Evolutionary conservation across 805 yeast species (phyloP).

Genomic region (Saccharomycopsis synnaedendra): DNA sequence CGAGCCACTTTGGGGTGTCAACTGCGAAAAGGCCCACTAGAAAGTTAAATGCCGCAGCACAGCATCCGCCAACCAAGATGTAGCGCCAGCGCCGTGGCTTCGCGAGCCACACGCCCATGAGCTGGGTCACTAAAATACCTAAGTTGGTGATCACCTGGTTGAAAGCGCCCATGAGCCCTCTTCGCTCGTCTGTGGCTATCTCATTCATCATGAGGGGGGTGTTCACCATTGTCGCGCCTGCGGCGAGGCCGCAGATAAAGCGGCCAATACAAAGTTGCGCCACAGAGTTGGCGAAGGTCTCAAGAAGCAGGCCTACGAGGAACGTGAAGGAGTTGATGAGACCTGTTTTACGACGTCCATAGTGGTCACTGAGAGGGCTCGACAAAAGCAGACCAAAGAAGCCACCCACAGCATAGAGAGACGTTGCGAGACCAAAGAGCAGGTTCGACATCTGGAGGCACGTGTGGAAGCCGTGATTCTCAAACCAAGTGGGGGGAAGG

Average conservation of each 20-base stretch:
- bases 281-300: constrained; percentile 38
- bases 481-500: constrained; percentile 21
- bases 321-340: constrained; percentile 40
- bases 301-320: constrained; percentile 50
- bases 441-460: constrained; percentile 50
- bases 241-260: constrained; percentile 70
- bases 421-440: constrained; percentile 62
- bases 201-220: constrained; percentile 78
- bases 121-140: constrained; percentile 77
- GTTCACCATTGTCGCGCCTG: constrained; percentile 79
- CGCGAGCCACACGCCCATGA: constrained; percentile 60
- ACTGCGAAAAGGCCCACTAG: constrained; percentile 33
- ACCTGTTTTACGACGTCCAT: constrained; percentile 51
- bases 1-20: constrained; percentile 84
- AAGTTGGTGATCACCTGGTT: constrained; percentile 77
- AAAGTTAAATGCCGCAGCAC: constrained; percentile 40
- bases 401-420: constrained; percentile 83
- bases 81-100: constrained; percentile 61
- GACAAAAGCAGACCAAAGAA: constrained; percentile 62
- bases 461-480: constrained; percentile 20
- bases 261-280: constrained; percentile 50
- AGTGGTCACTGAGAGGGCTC: constrained; percentile 47
- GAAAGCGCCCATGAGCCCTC: constrained; percentile 81
- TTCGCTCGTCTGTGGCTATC: constrained; percentile 53
- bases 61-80: constrained; percentile 48